Evolutionary conservation across 2,329 filamentous ascomycete species (phyloP).

Genomic region (Colletotrichum cereale): DNA sequence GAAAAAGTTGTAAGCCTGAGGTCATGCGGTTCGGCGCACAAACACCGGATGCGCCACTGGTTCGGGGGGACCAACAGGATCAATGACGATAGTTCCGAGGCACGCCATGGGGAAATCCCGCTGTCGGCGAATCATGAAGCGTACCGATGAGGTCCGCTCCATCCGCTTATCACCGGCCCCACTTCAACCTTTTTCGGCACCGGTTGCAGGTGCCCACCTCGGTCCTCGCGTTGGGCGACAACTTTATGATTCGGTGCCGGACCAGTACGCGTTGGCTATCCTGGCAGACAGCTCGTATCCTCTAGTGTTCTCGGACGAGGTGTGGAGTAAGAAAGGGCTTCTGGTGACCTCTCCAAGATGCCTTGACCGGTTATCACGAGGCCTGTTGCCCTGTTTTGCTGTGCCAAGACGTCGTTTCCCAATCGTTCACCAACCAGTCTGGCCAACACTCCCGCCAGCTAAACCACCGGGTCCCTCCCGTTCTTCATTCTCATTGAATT

Average conservation of each 20-base stretch:
- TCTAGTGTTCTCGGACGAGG: background rate
- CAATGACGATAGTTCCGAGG: constrained; percentile 33
- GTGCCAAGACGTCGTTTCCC: background rate
- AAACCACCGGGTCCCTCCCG: background rate
- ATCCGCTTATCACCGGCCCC: constrained; percentile 37
- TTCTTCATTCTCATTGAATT: background rate
- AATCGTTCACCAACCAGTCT: background rate
- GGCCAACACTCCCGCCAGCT: too few species aligned
- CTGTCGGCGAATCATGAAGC: constrained; percentile 34
- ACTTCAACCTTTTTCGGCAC: constrained; percentile 9
- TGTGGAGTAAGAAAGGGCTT: background rate
- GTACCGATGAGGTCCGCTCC: constrained; percentile 15
- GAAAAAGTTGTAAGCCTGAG: constrained; percentile 5
- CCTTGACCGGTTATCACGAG: background rate
- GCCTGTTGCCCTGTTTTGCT: constrained; percentile 10
- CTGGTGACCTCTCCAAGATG: too few species aligned
- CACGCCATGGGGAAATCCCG: constrained; percentile 2
- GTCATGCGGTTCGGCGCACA: constrained; percentile 10
- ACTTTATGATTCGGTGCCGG: background rate
- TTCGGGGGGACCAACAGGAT: constrained; percentile 2
- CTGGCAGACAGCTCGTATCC: background rate
- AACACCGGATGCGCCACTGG: constrained; percentile 18
- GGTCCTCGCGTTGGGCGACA: background rate
- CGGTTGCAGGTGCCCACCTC: constrained; percentile 25
- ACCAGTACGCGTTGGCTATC: background rate